Conservation (phyloP, 768 basidiomycete species). For the Russula lepida region DNA sequence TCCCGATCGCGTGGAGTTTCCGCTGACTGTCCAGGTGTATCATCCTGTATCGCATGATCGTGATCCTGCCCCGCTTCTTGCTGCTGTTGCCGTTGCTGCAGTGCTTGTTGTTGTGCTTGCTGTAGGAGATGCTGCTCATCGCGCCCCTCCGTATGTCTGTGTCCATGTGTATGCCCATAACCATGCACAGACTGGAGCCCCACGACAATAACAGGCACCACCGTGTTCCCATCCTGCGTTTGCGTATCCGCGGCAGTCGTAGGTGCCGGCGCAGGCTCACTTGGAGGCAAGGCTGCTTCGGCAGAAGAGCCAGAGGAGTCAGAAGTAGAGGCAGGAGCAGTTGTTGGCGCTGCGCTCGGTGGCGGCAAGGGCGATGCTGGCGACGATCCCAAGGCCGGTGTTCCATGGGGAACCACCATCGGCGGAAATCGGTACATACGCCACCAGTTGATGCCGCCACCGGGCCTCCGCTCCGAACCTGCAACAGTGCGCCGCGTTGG, state of each 20-base stretch:
- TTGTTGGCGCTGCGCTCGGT: not conserved
- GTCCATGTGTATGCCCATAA: conserved; percentile 23
- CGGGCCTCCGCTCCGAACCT: conserved; percentile 33
- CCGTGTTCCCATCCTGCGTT: conserved; percentile 29
- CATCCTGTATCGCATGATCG: not conserved
- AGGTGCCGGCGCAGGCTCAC: not conserved
- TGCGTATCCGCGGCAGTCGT: conserved; percentile 6
- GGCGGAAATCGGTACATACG: conserved; percentile 74
- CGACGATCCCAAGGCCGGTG: not conserved
- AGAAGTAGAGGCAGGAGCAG: not conserved
- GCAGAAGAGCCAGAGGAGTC: not conserved
- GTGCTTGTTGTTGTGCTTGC: not conserved
- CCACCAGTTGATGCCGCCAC: conserved; percentile 68
- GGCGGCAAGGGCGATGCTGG: not conserved
- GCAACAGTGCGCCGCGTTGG: conserved; percentile 27
- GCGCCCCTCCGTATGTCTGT: conserved; percentile 8
- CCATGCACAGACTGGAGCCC: conserved; percentile 68
- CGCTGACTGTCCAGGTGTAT: not conserved
- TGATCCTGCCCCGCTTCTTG: not conserved
- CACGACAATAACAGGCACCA: conserved; percentile 78
- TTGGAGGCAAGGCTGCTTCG: not conserved
- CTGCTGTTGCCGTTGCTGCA: not conserved
- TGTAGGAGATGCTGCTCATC: not conserved
- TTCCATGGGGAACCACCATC: conserved; percentile 37
- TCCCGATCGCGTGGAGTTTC: not conserved